A percentile compares a stretch with the other conserved stretches of the same genome.
phyloP scores from a whole-genome alignment of 2,329 filamentous ascomycete genomes.

The Macrophomina phaseolina region DNA sequence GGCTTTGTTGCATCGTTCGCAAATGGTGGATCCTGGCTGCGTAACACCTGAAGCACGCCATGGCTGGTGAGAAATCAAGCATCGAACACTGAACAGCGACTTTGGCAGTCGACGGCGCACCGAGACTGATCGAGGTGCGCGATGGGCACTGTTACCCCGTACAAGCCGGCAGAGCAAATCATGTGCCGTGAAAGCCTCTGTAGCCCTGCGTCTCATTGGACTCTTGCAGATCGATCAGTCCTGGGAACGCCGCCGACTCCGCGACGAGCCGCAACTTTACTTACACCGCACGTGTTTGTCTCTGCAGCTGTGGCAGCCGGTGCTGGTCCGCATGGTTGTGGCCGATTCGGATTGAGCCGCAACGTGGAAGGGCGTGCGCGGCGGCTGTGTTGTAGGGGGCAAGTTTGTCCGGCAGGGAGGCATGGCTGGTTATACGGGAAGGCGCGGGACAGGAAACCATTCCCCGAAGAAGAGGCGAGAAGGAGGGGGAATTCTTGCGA shows the following conservation, averaged over 20 bases:
- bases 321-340: constrained; percentile 10
- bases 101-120: no score
- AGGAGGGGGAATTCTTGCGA: background rate
- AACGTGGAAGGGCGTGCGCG: background rate
- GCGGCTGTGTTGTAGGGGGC: background rate
- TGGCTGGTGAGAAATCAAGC: background rate
- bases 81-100: no score
- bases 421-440: background rate
- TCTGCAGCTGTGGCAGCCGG: constrained; percentile 19
- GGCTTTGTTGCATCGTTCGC: constrained; percentile 13
- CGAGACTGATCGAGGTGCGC: no score
- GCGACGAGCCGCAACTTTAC: background rate
- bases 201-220: no score
- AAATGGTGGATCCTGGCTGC: background rate
- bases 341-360: background rate
- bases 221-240: no score
- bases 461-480: background rate
- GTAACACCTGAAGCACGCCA: constrained; percentile 1
- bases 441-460: constrained; percentile 5
- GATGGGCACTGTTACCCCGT: no score
- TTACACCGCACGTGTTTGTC: constrained; percentile 22
- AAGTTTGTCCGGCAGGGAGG: constrained; percentile 11
- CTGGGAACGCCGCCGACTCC: no score
- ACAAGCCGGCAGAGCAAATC: no score
- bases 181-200: no score